These are phyloP conservation scores for Chamaecyparis obtusa DNA, from an alignment of 75 land plant species.

Conservation along the genomic window DNA sequence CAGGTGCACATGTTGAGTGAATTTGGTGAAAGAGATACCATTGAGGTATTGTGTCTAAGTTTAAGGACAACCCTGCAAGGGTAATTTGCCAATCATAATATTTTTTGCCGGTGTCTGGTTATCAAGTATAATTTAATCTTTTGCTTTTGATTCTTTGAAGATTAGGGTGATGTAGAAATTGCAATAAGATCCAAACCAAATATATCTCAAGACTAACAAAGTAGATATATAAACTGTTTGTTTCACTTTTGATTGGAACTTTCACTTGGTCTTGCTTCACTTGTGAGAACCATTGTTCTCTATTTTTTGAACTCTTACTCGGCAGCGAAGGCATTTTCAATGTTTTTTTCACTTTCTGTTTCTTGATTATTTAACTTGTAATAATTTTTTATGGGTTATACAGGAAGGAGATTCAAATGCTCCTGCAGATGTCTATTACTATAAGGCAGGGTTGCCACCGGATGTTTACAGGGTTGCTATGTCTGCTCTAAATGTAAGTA, in stretches of 20 bases:
- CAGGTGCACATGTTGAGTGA: no score
- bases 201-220: not conserved
- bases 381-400: not conserved
- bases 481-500: conserved; percentile 76
- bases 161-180: not conserved
- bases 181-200: no score
- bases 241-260: not conserved
- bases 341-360: conserved; percentile 6
- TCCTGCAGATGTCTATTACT: conserved; percentile 67
- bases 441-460: conserved; percentile 54
- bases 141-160: not conserved
- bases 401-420: conserved; percentile 85
- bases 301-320: not conserved
- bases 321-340: not conserved
- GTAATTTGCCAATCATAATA: no score
- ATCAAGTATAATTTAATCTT: not conserved
- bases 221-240: not conserved
- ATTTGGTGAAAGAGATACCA: no score
- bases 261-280: not conserved
- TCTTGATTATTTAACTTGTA: not conserved
- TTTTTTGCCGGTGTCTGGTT: not conserved
- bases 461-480: conserved; percentile 66
- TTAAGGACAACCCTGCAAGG: no score
- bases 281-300: not conserved
- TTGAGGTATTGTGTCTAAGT: no score